phyloP scores from a whole-genome alignment of 208 protist genomes.

The Angomonas ambiguus region DNA sequence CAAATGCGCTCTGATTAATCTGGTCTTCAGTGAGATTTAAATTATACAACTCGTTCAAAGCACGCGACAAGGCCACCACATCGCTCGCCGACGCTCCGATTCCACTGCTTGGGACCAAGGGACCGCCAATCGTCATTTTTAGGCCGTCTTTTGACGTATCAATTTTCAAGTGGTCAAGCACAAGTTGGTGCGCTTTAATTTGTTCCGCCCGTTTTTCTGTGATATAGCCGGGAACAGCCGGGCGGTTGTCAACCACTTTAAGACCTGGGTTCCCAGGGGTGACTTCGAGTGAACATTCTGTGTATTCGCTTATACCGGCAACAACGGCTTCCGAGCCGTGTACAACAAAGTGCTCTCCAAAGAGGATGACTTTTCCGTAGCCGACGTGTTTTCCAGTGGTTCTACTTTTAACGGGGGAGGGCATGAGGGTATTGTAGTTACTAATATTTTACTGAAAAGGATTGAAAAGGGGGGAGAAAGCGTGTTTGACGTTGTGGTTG shows the following conservation, averaged over 20 bases:
- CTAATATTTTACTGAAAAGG: no score
- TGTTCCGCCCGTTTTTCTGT: conserved; percentile 73
- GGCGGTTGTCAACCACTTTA: conserved; percentile 62
- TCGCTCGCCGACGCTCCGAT: conserved; percentile 83
- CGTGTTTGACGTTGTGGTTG: no score
- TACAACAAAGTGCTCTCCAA: conserved; percentile 92
- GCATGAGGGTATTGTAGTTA: no score
- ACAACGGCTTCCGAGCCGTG: conserved; percentile 79
- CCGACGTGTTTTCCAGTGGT: conserved; percentile 52
- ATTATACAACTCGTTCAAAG: conserved; percentile 64
- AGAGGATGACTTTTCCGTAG: conserved; percentile 91
- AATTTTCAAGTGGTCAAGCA: conserved; percentile 71
- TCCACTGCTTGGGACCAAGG: conserved; percentile 71
- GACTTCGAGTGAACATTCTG: conserved; percentile 50
- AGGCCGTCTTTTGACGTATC: conserved; percentile 55
- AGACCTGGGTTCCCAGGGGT: conserved; percentile 33
- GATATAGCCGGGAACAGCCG: conserved; percentile 78
- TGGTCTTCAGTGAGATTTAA: conserved; percentile 51
- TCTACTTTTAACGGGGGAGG: conserved; percentile 27
- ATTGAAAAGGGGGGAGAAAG: no score
- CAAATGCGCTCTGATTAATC: conserved; percentile 62
- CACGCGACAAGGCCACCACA: conserved; percentile 69
- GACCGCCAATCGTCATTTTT: conserved; percentile 50
- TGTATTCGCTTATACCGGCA: conserved; percentile 77
- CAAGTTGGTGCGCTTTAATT: conserved; percentile 60